These are phyloP conservation scores for Coemansia sp. DNA, from an alignment of 192 early-diverging fungal species.

Conservation along the genomic window DNA sequence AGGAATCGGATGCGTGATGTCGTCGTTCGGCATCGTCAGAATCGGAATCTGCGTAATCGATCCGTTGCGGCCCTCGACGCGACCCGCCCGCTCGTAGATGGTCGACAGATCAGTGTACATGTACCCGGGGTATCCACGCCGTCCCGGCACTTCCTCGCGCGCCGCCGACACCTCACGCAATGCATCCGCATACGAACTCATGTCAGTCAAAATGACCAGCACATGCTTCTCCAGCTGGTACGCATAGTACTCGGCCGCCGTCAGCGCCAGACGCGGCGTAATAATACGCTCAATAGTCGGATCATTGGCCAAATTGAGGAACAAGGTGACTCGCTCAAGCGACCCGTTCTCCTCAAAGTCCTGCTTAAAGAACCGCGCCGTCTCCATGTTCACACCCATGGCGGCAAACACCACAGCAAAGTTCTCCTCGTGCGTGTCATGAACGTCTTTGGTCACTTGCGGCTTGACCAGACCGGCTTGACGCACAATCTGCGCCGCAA, in stretches of 20 bases:
- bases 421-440: constrained; percentile 97
- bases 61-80: constrained; percentile 95
- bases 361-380: constrained; percentile 99
- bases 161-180: constrained; percentile 99
- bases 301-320: constrained; percentile 99
- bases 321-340: constrained; percentile 96
- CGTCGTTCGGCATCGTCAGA: constrained; percentile 99
- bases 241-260: constrained; percentile 98
- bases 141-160: constrained; percentile 98
- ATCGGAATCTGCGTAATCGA: constrained; percentile 99
- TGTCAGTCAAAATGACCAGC: constrained; percentile 97
- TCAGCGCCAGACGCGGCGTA: constrained; percentile 96
- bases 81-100: constrained; percentile 98
- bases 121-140: constrained; percentile 99
- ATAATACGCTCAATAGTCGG: constrained; percentile 99
- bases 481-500: constrained; percentile 99
- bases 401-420: constrained; percentile 99
- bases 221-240: constrained; percentile 99
- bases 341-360: constrained; percentile 99
- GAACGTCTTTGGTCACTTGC: constrained; percentile 83
- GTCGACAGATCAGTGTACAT: constrained; percentile 99
- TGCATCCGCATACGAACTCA: constrained; percentile 99
- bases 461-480: constrained; percentile 96
- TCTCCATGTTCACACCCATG: constrained; percentile 99
- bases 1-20: constrained; percentile 99